Conservation (phyloP, 345 rosid species). For the Ceriops zippeliana region DNA sequence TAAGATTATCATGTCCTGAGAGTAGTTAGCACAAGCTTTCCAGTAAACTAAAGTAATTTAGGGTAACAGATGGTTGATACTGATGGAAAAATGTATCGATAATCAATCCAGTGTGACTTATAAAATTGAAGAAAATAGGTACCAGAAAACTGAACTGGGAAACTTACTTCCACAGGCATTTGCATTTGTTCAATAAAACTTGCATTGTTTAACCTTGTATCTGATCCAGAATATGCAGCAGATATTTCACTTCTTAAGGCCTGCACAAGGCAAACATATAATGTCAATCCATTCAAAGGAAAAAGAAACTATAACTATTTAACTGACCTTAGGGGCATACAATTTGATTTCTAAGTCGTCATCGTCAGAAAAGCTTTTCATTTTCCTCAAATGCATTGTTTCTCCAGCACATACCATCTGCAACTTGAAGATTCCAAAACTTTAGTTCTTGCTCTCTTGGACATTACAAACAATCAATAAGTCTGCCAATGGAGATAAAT, state of each 20-base stretch:
- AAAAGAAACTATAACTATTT: slow-evolving; percentile 12
- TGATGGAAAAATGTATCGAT: not conserved
- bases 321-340: slow-evolving; percentile 50
- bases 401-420: slow-evolving; percentile 67
- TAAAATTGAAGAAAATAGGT: too few relatives aligned
- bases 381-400: slow-evolving; percentile 50
- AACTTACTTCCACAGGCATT: slow-evolving; percentile 30
- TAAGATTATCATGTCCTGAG: not conserved
- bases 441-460: slow-evolving; percentile 28
- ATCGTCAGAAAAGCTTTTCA: slow-evolving; percentile 41
- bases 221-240: slow-evolving; percentile 25
- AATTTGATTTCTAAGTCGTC: slow-evolving; percentile 49
- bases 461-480: slow-evolving; percentile 2
- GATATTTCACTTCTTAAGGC: slow-evolving; percentile 36
- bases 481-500: not conserved
- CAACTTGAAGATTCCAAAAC: slow-evolving; percentile 22
- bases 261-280: slow-evolving; percentile 19
- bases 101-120: not conserved
- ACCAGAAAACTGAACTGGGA: slow-evolving; percentile 7
- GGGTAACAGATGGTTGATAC: not conserved
- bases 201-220: slow-evolving; percentile 27
- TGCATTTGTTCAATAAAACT: slow-evolving; percentile 23
- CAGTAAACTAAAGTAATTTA: not conserved
- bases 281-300: slow-evolving; percentile 15
- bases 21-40: not conserved